These are phyloP conservation scores for Mycosarcoma mackinlayi DNA, from an alignment of 1,284 basidiomycete genomes.

Conservation along the genomic window DNA sequence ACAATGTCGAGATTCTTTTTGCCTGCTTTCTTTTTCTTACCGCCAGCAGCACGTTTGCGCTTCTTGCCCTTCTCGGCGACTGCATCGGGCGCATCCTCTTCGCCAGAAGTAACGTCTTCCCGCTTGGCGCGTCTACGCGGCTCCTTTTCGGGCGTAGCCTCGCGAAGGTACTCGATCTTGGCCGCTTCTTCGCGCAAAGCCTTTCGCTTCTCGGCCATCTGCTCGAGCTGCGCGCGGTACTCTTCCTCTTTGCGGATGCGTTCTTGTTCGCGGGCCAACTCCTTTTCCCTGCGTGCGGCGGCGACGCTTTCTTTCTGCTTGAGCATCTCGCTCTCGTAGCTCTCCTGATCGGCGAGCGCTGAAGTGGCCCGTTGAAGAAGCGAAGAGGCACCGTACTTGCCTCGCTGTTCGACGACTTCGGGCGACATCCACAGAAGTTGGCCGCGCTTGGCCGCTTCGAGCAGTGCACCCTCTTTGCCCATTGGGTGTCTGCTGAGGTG, in stretches of 20 bases:
- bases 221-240: constrained; percentile 54
- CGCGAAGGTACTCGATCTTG: constrained; percentile 60
- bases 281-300: constrained; percentile 55
- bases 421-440: constrained; percentile 61
- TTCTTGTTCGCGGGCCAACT: constrained; percentile 54
- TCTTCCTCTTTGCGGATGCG: constrained; percentile 56
- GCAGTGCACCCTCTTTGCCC: constrained; percentile 37
- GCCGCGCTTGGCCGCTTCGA: constrained; percentile 52
- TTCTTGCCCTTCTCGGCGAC: constrained; percentile 35
- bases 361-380: constrained; percentile 49
- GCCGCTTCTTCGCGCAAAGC: constrained; percentile 57
- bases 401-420: constrained; percentile 65
- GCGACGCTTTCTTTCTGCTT: constrained; percentile 51
- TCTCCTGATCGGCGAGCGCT: constrained; percentile 53
- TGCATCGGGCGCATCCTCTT: constrained; percentile 47
- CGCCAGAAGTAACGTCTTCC: constrained; percentile 41
- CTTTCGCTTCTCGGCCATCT: constrained; percentile 57
- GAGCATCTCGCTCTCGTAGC: constrained; percentile 51
- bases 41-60: constrained; percentile 24
- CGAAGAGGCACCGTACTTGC: constrained; percentile 62
- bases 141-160: constrained; percentile 51
- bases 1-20: constrained; percentile 38
- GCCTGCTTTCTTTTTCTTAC: constrained; percentile 37
- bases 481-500: constrained; percentile 23
- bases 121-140: constrained; percentile 36